phyloP scores from a whole-genome alignment of 2,329 filamentous ascomycete species.

The Coniella vitis region DNA sequence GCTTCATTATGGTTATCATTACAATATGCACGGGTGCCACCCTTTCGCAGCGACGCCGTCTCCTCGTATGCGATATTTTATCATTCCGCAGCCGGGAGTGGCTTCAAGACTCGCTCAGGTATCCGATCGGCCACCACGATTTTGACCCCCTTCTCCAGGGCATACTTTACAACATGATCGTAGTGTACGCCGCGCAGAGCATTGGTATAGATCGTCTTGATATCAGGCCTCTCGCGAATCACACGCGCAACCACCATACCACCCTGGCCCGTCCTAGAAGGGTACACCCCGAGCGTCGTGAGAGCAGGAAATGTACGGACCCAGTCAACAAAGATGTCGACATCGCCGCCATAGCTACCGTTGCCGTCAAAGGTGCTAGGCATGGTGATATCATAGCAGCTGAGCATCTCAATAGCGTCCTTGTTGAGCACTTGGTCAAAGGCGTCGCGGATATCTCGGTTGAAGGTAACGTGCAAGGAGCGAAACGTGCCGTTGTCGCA shows the following conservation, averaged over 20 bases:
- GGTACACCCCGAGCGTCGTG: slow-evolving; percentile 7
- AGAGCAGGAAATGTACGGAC: slow-evolving; percentile 6
- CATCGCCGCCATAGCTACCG: neutral
- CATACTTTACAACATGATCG: slow-evolving; percentile 1
- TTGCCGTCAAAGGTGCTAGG: neutral
- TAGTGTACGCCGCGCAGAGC: neutral
- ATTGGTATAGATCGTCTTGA: slow-evolving; percentile 13
- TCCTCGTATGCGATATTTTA: no score
- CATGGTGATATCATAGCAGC: neutral
- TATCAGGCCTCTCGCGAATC: neutral
- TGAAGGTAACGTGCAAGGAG: slow-evolving; percentile 6
- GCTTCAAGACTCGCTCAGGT: slow-evolving; percentile 1
- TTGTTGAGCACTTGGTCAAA: slow-evolving; percentile 7
- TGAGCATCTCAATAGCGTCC: neutral
- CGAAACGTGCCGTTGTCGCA: slow-evolving; percentile 4
- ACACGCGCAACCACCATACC: neutral
- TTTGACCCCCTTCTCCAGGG: neutral
- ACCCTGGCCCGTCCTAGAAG: neutral
- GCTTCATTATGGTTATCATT: no score
- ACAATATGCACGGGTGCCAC: no score
- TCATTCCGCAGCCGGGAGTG: neutral
- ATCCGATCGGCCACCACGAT: slow-evolving; percentile 5
- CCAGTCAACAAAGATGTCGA: slow-evolving; percentile 1
- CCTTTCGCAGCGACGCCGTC: neutral
- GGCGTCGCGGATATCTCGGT: neutral